Conservation (phyloP, 2,329 filamentous ascomycete genomes). For the Aspergillus pseudonomiae region DNA sequence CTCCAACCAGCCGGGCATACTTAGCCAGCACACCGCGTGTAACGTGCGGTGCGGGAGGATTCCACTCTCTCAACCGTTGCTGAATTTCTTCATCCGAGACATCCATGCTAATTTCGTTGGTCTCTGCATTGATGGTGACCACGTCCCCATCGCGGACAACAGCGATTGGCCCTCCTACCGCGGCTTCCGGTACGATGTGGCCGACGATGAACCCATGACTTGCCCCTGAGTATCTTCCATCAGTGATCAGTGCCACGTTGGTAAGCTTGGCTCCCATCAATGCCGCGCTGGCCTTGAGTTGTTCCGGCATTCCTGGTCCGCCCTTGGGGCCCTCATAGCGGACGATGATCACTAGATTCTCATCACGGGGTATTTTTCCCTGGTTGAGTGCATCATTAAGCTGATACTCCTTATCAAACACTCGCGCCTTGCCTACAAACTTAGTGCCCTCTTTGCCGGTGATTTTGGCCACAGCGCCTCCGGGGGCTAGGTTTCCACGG, state of each 20-base stretch:
- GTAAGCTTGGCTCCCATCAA: conserved; percentile 90
- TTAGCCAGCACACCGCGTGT: conserved; percentile 86
- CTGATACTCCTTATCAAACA: conserved; percentile 83
- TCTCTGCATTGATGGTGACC: conserved; percentile 83
- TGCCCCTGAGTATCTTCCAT: conserved; percentile 86
- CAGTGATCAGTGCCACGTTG: conserved; percentile 89
- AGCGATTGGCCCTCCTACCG: conserved; percentile 84
- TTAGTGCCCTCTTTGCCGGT: conserved; percentile 88
- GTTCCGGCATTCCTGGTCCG: conserved; percentile 94
- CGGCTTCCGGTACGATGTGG: conserved; percentile 88
- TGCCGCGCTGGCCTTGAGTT: conserved; percentile 82
- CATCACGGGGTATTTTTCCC: conserved; percentile 70
- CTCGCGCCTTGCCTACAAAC: conserved; percentile 78
- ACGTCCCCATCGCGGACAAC: conserved; percentile 78
- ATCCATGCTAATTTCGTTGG: conserved; percentile 72
- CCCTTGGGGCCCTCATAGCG: conserved; percentile 93
- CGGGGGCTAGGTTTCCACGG: conserved; percentile 82
- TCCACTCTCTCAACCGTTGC: conserved; percentile 67
- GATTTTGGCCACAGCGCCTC: conserved; percentile 91
- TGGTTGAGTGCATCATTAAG: conserved; percentile 74
- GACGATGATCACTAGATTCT: conserved; percentile 87
- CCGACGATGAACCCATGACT: conserved; percentile 93
- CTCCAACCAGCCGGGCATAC: conserved; percentile 83
- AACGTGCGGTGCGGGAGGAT: conserved; percentile 69
- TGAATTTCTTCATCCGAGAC: conserved; percentile 72